Conservation (phyloP, 306 rosid species). For the Fagus sylvatica region DNA sequence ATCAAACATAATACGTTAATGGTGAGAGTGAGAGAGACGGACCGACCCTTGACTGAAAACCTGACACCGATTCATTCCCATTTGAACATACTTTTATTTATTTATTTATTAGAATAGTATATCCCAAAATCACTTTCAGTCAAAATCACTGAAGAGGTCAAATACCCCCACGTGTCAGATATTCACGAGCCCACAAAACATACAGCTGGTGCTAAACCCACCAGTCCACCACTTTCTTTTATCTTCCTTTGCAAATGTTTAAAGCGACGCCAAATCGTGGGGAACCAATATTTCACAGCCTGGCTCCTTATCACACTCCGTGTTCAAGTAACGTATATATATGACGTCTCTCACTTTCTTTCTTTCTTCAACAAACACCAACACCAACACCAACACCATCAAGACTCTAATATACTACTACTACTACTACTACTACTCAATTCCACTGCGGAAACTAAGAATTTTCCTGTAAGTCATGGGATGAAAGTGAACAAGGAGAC, state of each 20-base stretch:
- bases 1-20: too few relatives aligned
- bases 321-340: conserved; percentile 15
- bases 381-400: too few relatives aligned
- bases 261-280: conserved; percentile 25
- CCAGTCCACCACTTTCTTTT: neutral
- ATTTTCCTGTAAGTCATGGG: too few relatives aligned
- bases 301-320: conserved; percentile 40
- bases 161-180: conserved; percentile 3
- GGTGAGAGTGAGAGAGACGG: neutral
- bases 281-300: conserved; percentile 8
- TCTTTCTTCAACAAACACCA: neutral
- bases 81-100: too few relatives aligned
- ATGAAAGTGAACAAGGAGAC: too few relatives aligned
- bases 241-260: conserved; percentile 1
- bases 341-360: neutral
- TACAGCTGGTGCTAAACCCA: neutral
- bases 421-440: too few relatives aligned
- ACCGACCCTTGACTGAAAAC: neutral
- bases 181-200: neutral
- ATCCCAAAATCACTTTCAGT: conserved; percentile 20
- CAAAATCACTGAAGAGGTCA: conserved; percentile 4
- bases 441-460: too few relatives aligned
- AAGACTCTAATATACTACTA: too few relatives aligned
- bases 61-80: neutral
- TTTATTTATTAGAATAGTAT: too few relatives aligned